These are phyloP conservation scores for Vigna angularis DNA, from an alignment of 306 rosid species.

Conservation along the genomic window DNA sequence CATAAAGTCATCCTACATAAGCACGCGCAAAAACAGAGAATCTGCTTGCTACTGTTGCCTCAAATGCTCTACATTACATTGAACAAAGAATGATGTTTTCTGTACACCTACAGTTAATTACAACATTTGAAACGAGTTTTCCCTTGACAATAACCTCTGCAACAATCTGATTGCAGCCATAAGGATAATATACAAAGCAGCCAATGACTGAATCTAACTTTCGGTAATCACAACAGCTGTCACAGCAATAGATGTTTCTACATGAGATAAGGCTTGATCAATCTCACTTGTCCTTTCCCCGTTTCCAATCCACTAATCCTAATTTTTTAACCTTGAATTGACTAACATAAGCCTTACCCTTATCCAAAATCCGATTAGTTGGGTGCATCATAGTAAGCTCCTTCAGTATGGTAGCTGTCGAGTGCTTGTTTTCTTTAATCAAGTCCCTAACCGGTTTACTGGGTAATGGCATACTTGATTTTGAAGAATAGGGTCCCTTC, in stretches of 20 bases:
- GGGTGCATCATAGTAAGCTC: constrained; percentile 63
- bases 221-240: constrained; percentile 31
- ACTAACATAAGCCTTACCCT: constrained; percentile 43
- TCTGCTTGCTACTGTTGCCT: constrained; percentile 31
- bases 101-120: constrained; percentile 47
- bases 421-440: constrained; percentile 46
- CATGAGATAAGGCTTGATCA: constrained; percentile 27
- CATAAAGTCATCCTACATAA: not conserved
- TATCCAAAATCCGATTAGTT: constrained; percentile 45
- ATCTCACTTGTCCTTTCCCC: constrained; percentile 50
- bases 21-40: not conserved
- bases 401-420: constrained; percentile 44
- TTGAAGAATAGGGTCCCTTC: constrained; percentile 47
- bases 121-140: constrained; percentile 52
- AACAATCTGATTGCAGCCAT: not conserved
- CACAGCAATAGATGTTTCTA: constrained; percentile 18
- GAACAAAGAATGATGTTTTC: constrained; percentile 46
- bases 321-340: constrained; percentile 52
- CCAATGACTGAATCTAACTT: not conserved
- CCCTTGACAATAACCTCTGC: constrained; percentile 17
- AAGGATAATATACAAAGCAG: not conserved
- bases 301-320: constrained; percentile 54
- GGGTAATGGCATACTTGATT: constrained; percentile 63
- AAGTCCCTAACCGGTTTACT: constrained; percentile 52
- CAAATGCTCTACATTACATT: constrained; percentile 48